Percentiles rank a stretch among this genome's conserved stretches.
Conservation (phyloP, 2,329 filamentous ascomycete species). For the Colletotrichum caudatum region DNA sequence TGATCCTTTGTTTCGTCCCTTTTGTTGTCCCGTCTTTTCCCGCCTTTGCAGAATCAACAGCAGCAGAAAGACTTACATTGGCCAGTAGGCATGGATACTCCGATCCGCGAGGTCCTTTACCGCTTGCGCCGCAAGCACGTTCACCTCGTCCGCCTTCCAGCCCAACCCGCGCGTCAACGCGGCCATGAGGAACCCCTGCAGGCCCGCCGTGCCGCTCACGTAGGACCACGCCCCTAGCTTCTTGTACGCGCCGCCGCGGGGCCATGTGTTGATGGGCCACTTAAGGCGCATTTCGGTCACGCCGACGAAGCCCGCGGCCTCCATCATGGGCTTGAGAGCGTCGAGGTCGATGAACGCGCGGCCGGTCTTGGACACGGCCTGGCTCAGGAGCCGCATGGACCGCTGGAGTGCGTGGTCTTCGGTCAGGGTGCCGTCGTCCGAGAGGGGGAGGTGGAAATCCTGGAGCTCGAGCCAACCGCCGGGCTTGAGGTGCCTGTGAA, state of each 20-base stretch:
- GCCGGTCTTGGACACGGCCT: slow-evolving; percentile 39
- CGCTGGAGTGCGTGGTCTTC: slow-evolving; percentile 39
- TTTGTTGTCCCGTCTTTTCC: too few relatives aligned
- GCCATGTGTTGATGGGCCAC: slow-evolving; percentile 56
- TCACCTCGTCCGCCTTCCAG: slow-evolving; percentile 50
- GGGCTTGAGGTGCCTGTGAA: slow-evolving; percentile 27
- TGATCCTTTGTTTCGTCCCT: too few relatives aligned
- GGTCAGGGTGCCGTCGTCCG: slow-evolving; percentile 37
- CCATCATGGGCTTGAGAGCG: slow-evolving; percentile 41
- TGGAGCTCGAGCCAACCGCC: slow-evolving; percentile 40
- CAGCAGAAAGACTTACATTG: slow-evolving; percentile 49
- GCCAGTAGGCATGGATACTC: slow-evolving; percentile 50
- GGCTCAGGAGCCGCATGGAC: slow-evolving; percentile 46
- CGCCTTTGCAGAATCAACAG: too few relatives aligned
- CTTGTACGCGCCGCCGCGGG: slow-evolving; percentile 51
- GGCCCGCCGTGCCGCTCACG: slow-evolving; percentile 50
- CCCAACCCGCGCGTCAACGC: slow-evolving; percentile 53
- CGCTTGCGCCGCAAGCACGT: slow-evolving; percentile 45
- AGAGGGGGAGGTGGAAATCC: slow-evolving; percentile 36
- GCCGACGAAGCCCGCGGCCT: slow-evolving; percentile 51
- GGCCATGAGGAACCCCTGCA: slow-evolving; percentile 53
- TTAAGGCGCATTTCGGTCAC: slow-evolving; percentile 48
- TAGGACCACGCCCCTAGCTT: slow-evolving; percentile 51
- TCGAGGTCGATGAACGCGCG: slow-evolving; percentile 37
- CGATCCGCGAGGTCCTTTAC: slow-evolving; percentile 46